Conservation (phyloP, 768 basidiomycete species). For the Termitomyces sp. region DNA sequence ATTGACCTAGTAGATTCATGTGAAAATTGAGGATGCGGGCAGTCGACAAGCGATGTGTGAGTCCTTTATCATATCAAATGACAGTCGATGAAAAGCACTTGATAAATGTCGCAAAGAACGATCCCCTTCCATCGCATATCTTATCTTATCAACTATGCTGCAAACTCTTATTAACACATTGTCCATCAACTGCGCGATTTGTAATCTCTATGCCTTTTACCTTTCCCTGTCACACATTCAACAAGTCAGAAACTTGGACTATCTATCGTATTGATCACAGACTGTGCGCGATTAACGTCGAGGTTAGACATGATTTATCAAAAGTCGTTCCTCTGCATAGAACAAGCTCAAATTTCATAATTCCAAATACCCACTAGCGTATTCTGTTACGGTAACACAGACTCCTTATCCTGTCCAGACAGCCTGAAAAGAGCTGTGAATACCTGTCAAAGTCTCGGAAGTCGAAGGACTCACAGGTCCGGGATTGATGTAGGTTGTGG, state of each 20-base stretch:
- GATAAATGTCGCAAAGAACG: background rate
- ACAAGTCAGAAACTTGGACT: background rate
- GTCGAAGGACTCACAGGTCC: conserved; percentile 17
- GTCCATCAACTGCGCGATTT: no score
- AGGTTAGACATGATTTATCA: no score
- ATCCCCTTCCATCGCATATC: background rate
- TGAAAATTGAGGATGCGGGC: background rate
- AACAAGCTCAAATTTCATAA: background rate
- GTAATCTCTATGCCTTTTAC: no score
- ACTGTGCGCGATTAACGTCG: no score
- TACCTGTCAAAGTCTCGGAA: background rate
- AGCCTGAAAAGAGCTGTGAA: conserved; percentile 7
- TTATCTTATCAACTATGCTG: background rate
- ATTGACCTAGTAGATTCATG: background rate
- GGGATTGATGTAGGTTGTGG: conserved; percentile 18
- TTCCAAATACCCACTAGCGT: background rate
- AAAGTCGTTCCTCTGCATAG: background rate
- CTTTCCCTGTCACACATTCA: no score
- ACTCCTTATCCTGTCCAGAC: conserved; percentile 17
- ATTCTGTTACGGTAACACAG: background rate
- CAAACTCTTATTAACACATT: background rate
- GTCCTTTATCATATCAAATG: background rate
- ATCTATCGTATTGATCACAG: background rate
- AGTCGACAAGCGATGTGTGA: background rate
- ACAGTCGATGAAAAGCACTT: background rate